Base-by-base conservation (phyloP, 2,329 filamentous ascomycete genomes). In the Teratosphaeriaceae sp. region DNA sequence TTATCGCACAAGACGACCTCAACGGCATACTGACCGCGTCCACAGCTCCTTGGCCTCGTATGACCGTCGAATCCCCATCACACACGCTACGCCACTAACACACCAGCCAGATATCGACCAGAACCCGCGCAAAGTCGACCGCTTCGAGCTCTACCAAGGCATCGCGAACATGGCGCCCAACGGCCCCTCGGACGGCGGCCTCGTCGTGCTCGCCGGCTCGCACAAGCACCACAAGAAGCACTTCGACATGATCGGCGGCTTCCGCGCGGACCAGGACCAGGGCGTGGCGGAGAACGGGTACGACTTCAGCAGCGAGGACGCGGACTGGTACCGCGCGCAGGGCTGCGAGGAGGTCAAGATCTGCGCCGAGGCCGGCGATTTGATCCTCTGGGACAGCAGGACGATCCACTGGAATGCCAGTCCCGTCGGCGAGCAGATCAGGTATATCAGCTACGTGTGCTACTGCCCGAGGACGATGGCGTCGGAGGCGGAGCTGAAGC, bases 161-260 rank as follows among this genome's bases (percentile, higher is more conserved):
- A 53, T 54, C 19, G 46, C 50, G 16, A 50, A 54, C 24, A 63
- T 65, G 5, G 58, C 64, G 5, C 68, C 67, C 2, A 68, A 67
- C 38, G 70, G 71, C 2, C 62, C 63, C 2, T 57, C 70, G 2
- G 71, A 74, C 45, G 70, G 70, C 19, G 70, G 70, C 1, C 51
- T 74, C 8, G 62, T 73, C 30, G 50, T 72, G 3, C 64, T 72
- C 55, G 62, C 65, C 19, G 70, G 70, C 3, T 66, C 64, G 1
- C 49, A 62, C 6, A 65, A 63, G 30, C 56, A 71, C 1, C 65
- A 63, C 35, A 57, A 71, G 39, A 56, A 70, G 48, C 73, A 70
- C 58, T 73, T 72, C 49, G 55, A 61, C 1, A 52, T 63, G 26
- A 59, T 64, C 45, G 49, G 49, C 19, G 51, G 51, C n/a, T 53